Conservation (phyloP, 768 basidiomycete genomes). For the Phylloporus rhodoxanthus region DNA sequence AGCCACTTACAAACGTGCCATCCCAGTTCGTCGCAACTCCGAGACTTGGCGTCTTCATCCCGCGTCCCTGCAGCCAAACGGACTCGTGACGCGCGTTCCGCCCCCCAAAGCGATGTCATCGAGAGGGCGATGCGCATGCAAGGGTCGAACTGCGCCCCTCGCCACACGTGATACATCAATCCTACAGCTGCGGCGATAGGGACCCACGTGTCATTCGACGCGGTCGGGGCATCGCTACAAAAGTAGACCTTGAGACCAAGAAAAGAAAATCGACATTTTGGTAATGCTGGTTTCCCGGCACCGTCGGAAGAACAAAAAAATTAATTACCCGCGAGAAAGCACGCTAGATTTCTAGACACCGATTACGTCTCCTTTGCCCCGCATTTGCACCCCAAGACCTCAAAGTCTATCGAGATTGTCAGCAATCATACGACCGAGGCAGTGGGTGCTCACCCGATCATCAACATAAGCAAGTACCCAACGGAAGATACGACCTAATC, state of each 20-base stretch:
- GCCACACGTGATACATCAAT: not conserved
- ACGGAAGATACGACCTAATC: conserved; percentile 16
- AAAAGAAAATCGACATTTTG: not conserved
- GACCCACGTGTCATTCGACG: not conserved
- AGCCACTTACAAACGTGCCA: too few species aligned
- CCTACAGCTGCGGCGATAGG: not conserved
- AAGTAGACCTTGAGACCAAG: not conserved
- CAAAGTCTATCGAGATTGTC: conserved; percentile 3
- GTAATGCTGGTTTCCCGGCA: not conserved
- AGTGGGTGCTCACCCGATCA: conserved; percentile 9
- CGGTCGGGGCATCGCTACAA: not conserved
- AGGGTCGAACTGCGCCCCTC: not conserved
- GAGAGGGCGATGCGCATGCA: not conserved
- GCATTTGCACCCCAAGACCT: not conserved
- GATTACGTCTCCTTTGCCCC: not conserved
- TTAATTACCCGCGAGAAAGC: too few species aligned
- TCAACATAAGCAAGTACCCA: conserved; percentile 16
- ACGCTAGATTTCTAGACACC: not conserved
- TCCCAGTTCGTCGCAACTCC: too few species aligned
- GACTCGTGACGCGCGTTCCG: too few species aligned
- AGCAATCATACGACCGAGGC: not conserved
- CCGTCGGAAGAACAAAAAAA: not conserved
- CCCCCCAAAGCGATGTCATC: not conserved
- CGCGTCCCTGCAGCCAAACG: not conserved
- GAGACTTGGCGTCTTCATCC: too few species aligned